Percentiles rank a stretch among this genome's conserved stretches.
phyloP scores from a whole-genome alignment of 139 green algal species.

The Volvox africanus region DNA sequence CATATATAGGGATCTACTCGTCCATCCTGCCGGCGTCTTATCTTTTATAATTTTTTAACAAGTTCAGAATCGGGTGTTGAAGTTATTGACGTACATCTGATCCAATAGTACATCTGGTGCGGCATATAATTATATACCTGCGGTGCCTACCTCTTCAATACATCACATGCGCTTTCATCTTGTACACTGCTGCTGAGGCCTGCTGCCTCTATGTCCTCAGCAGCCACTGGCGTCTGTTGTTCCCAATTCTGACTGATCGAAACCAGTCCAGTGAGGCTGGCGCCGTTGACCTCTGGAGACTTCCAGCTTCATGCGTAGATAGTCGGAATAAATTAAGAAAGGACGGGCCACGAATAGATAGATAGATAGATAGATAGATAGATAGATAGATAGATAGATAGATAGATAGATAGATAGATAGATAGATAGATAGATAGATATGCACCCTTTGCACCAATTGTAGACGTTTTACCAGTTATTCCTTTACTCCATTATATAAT shows the following conservation, averaged over 20 bases:
- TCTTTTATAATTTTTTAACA: not conserved
- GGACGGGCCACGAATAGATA: not conserved
- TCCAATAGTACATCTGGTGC: not conserved
- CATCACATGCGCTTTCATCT: not conserved
- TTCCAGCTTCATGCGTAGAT: constrained; percentile 23
- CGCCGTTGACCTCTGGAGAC: not conserved
- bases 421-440: too few relatives aligned
- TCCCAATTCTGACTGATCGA: not conserved
- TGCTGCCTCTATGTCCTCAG: not conserved
- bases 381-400: not conserved
- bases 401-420: too few relatives aligned
- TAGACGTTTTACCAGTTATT: too few relatives aligned
- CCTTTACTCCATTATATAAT: too few relatives aligned
- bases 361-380: not conserved
- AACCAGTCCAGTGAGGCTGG: not conserved
- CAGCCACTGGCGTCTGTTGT: not conserved
- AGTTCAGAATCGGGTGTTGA: not conserved
- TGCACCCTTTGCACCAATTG: too few relatives aligned
- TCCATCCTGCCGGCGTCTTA: not conserved
- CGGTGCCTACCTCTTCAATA: not conserved
- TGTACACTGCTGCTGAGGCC: not conserved
- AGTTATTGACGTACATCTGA: too few relatives aligned
- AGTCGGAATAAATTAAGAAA: not conserved
- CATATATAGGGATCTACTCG: not conserved
- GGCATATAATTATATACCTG: not conserved